Conservation (phyloP, 2,329 filamentous ascomycete genomes). For the Sordariomycetes sp. region DNA sequence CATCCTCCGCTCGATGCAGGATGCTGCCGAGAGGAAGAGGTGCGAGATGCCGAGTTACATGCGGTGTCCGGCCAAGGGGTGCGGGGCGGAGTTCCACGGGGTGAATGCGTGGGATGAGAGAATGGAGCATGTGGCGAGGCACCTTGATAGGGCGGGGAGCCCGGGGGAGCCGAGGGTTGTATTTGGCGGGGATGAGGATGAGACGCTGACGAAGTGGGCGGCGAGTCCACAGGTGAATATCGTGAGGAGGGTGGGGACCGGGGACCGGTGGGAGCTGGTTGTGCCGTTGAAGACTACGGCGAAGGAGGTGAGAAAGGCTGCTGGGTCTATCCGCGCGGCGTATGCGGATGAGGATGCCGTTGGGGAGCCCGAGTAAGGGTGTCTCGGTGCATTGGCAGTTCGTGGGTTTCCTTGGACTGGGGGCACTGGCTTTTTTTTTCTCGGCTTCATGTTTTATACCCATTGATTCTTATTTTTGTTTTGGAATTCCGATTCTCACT, state of each 20-base stretch:
- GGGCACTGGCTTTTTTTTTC: neutral
- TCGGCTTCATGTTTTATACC: neutral
- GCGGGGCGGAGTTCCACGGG: slow-evolving; percentile 45
- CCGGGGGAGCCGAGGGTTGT: slow-evolving; percentile 10
- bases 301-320: neutral
- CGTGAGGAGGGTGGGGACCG: slow-evolving; percentile 9
- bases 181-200: slow-evolving; percentile 19
- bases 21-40: slow-evolving; percentile 44
- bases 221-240: slow-evolving; percentile 17
- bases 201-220: slow-evolving; percentile 18
- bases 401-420: neutral
- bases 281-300: slow-evolving; percentile 8
- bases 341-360: neutral
- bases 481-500: neutral
- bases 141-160: slow-evolving; percentile 44
- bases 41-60: slow-evolving; percentile 48
- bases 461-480: neutral
- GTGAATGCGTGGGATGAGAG: slow-evolving; percentile 60
- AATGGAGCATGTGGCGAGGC: slow-evolving; percentile 78
- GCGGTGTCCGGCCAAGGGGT: slow-evolving; percentile 48
- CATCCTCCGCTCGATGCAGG: slow-evolving; percentile 26
- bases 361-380: neutral
- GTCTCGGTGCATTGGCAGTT: neutral
- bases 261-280: slow-evolving; percentile 13
- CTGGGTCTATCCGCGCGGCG: neutral